Conservation (phyloP, 768 basidiomycete species). For the Tricholoma terreum region DNA sequence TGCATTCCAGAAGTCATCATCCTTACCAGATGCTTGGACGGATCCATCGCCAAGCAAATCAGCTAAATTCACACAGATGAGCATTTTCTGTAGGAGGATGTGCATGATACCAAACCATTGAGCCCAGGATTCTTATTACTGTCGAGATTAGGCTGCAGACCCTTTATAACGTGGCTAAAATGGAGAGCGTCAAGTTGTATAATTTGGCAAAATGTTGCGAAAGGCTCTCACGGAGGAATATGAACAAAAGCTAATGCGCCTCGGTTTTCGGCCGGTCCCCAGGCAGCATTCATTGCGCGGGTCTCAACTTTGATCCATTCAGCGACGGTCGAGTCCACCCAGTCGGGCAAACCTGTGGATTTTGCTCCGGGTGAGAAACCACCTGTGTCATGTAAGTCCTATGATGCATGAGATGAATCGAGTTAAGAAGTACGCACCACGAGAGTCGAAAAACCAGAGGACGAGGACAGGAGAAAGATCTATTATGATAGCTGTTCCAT, state of each 20-base stretch:
- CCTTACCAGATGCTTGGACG: conserved; percentile 54
- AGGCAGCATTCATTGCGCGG: conserved; percentile 47
- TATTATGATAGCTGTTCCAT: conserved; percentile 10
- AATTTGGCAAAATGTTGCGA: neutral
- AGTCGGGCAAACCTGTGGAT: conserved; percentile 52
- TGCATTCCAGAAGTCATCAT: conserved; percentile 60
- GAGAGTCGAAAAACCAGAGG: conserved; percentile 79
- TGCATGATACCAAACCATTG: conserved; percentile 31
- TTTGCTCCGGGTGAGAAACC: conserved; percentile 47
- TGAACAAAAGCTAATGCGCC: conserved; percentile 71
- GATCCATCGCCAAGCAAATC: conserved; percentile 53
- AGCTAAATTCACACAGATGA: conserved; percentile 29
- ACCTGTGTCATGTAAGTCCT: conserved; percentile 28
- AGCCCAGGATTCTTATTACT: conserved; percentile 39
- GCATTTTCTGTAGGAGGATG: neutral
- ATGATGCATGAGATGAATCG: neutral
- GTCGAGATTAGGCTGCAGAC: conserved; percentile 34
- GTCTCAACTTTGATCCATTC: conserved; percentile 59
- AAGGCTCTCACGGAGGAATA: conserved; percentile 59
- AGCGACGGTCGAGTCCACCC: conserved; percentile 64
- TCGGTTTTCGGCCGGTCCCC: conserved; percentile 52
- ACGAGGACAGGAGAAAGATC: conserved; percentile 53
- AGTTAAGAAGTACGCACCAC: conserved; percentile 39
- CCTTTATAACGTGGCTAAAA: conserved; percentile 35
- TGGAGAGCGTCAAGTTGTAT: neutral